Base-by-base conservation (phyloP, 176 grass and related monocot genomes). In the Puya raimondii region DNA sequence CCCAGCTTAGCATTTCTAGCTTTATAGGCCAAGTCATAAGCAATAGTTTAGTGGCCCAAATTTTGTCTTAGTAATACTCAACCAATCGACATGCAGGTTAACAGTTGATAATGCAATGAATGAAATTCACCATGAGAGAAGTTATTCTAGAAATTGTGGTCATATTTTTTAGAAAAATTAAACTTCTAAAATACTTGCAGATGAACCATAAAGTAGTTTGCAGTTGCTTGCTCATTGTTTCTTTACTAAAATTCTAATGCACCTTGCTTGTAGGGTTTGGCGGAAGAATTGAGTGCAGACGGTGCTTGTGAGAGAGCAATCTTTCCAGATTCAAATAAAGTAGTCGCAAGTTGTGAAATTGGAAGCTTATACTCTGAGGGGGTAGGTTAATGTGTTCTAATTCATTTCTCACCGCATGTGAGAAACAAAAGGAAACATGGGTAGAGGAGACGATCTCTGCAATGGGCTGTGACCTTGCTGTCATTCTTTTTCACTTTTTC, bases 271-370 rank as follows among this genome's bases (percentile, higher is more conserved):
- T 51, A 96, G 93, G 93, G 93, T 58, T 72, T 96, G 52, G 79
- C 89, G 0, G 65, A 72, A 63, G 93, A 96, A 79, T 85, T 96
- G 70, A 92, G 81, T 64, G 70, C 17, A 22, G 89, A 92, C 49
- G 89, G 89, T 42, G 93, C 93, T 11, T 96, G 93, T 72, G 84
- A 92, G 26, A 88, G 67, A 54, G 89, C 88, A 80, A 90, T 96
- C 77, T 96, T 83, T 75, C 86, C 89, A 9, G 93, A 96, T 69
- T 82, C 80, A 52, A 92, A 92, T 80, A 64, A 88, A 26, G 69
- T 84, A 69, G 82, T 96, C 67, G 77, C 90, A n/a, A 96, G 89
- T 64, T 96, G 93, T 76, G 76, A 74, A 16, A 85, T 96, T 2
- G 93, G 66, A 20, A 86, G 81, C 89, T 79, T 81, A 65, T 92